These are phyloP conservation scores for Eucalyptus virginea DNA, from an alignment of 345 rosid species.

Conservation along the genomic window DNA sequence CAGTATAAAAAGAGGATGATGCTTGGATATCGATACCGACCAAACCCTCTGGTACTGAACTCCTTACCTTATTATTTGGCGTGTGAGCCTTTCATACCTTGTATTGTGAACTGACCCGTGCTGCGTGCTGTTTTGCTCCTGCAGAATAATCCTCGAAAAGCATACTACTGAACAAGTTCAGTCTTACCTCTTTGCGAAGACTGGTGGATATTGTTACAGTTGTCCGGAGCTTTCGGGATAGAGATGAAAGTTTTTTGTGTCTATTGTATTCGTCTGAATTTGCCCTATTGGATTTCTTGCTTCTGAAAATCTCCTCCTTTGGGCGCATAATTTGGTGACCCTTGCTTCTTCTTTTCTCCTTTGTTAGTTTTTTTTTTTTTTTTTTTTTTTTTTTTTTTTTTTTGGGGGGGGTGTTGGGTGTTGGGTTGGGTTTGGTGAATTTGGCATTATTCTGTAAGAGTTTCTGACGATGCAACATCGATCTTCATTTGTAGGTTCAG, in stretches of 20 bases:
- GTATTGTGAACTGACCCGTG: not conserved
- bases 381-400: not conserved
- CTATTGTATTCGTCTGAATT: not conserved
- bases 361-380: not conserved
- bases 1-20: conserved; percentile 99
- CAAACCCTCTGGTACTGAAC: conserved; percentile 79
- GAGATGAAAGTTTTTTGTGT: not conserved
- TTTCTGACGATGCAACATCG: not conserved
- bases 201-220: not conserved
- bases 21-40: conserved; percentile 94
- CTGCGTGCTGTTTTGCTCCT: not conserved
- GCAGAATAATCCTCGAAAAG: conserved; percentile 68
- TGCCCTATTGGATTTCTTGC: not conserved
- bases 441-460: not conserved
- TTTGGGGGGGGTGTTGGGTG: not conserved
- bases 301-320: not conserved
- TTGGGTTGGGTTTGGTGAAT: not conserved
- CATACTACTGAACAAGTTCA: conserved; percentile 31
- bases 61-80: not conserved
- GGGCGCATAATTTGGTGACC: not conserved
- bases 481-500: not conserved
- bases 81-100: not conserved
- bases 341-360: not conserved
- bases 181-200: not conserved
- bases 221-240: not conserved